Conservation (phyloP, 768 basidiomycete genomes). For the Gloeostereum incarnatum region DNA sequence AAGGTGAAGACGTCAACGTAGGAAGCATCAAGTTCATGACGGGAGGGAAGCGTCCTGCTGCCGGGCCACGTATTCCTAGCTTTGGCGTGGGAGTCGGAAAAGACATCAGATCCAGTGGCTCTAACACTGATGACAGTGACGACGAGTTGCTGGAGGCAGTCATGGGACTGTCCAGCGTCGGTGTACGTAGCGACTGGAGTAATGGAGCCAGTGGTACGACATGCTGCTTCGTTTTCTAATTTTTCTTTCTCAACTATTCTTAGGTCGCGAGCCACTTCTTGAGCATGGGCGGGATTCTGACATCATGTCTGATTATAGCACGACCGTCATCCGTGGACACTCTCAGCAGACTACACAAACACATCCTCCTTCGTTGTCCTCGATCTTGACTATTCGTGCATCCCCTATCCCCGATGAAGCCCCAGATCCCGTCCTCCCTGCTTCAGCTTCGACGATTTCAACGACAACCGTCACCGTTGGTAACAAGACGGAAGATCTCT, state of each 20-base stretch:
- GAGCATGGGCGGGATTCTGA: slow-evolving; percentile 18
- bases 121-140: slow-evolving; percentile 49
- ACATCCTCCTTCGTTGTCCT: slow-evolving; percentile 50
- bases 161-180: slow-evolving; percentile 39
- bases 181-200: slow-evolving; percentile 38
- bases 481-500: slow-evolving; percentile 23
- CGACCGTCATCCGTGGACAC: slow-evolving; percentile 51
- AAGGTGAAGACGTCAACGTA: slow-evolving; percentile 64
- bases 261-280: slow-evolving; percentile 48
- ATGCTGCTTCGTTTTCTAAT: slow-evolving; percentile 4
- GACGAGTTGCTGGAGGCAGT: slow-evolving; percentile 59
- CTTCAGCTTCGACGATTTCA: slow-evolving; percentile 11
- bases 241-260: slow-evolving; percentile 7
- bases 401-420: slow-evolving; percentile 39
- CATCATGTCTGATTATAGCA: slow-evolving; percentile 61
- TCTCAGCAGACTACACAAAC: slow-evolving; percentile 26
- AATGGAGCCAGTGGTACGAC: slow-evolving; percentile 28
- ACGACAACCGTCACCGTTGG: slow-evolving; percentile 8
- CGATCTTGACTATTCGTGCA: slow-evolving; percentile 63
- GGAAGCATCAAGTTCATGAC: slow-evolving; percentile 83
- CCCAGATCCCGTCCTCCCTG: slow-evolving; percentile 29
- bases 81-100: slow-evolving; percentile 69
- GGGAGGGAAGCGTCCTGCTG: slow-evolving; percentile 46
- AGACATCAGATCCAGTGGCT: slow-evolving; percentile 35
- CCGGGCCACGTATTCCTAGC: slow-evolving; percentile 75